A percentile compares a stretch with the other conserved stretches of the same genome.
Conservation (phyloP, 257 asterid species). For the Solanum ossicruentum region DNA sequence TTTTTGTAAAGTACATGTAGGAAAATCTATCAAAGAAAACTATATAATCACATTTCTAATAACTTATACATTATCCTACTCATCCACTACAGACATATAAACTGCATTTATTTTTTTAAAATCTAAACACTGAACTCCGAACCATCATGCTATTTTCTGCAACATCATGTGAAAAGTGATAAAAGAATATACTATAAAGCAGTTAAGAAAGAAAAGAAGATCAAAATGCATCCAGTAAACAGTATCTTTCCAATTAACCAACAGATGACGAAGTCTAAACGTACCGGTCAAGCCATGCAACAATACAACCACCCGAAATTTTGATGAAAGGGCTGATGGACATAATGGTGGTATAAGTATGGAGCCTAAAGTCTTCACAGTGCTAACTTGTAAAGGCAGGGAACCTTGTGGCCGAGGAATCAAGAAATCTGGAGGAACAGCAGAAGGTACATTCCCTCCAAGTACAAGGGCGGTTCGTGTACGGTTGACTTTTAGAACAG, state of each 20-base stretch:
- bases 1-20: background rate
- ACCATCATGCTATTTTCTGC: background rate
- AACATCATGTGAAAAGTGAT: background rate
- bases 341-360: constrained; percentile 72
- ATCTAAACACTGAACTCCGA: background rate
- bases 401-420: constrained; percentile 25
- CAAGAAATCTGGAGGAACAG: constrained; percentile 64
- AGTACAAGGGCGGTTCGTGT: constrained; percentile 84
- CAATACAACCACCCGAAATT: constrained; percentile 71
- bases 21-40: background rate
- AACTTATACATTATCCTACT: background rate
- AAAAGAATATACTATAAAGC: background rate
- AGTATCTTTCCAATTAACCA: background rate
- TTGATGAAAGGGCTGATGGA: constrained; percentile 73
- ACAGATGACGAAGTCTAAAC: constrained; percentile 9
- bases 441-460: constrained; percentile 77
- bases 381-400: constrained; percentile 55
- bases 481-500: constrained; percentile 59
- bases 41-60: background rate
- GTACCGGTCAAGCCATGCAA: constrained; percentile 74
- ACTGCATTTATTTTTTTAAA: background rate
- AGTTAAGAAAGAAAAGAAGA: background rate
- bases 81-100: background rate
- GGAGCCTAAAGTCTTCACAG: constrained; percentile 57
- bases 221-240: background rate